phyloP scores from a whole-genome alignment of 495 filamentous ascomycete species.

The Pseudomonodictys pantanalensis region DNA sequence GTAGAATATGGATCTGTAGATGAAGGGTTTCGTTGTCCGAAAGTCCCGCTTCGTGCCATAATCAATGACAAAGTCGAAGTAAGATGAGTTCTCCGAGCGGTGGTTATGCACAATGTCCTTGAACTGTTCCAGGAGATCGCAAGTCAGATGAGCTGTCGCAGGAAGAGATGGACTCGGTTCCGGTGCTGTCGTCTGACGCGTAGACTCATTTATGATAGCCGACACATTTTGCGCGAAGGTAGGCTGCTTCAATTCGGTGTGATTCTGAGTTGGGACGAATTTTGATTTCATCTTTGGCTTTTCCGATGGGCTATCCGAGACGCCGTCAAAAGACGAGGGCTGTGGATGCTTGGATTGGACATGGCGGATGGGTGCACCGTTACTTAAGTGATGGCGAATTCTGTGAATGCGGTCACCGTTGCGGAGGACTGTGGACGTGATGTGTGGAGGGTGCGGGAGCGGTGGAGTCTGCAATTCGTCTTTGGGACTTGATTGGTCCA shows the following conservation, averaged over 20 bases:
- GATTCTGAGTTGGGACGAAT: no score
- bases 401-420: slow-evolving; percentile 17
- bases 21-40: slow-evolving; percentile 47
- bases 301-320: no score
- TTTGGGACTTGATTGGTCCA: not conserved
- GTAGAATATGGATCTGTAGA: slow-evolving; percentile 72
- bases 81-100: slow-evolving; percentile 1
- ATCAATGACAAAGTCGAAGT: slow-evolving; percentile 18
- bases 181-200: not conserved
- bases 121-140: slow-evolving; percentile 23
- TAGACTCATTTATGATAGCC: no score
- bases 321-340: slow-evolving; percentile 11
- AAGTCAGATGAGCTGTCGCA: slow-evolving; percentile 37
- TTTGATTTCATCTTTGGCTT: slow-evolving; percentile 9
- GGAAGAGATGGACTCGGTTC: slow-evolving; percentile 4
- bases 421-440: not conserved
- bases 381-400: slow-evolving; percentile 8
- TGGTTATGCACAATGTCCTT: slow-evolving; percentile 17
- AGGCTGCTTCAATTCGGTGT: no score
- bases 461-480: not conserved
- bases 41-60: slow-evolving; percentile 21
- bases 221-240: no score
- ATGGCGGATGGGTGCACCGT: not conserved
- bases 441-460: not conserved
- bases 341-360: not conserved